phyloP scores from a whole-genome alignment of 257 asterid species.

The Marsdenia floribunda region DNA sequence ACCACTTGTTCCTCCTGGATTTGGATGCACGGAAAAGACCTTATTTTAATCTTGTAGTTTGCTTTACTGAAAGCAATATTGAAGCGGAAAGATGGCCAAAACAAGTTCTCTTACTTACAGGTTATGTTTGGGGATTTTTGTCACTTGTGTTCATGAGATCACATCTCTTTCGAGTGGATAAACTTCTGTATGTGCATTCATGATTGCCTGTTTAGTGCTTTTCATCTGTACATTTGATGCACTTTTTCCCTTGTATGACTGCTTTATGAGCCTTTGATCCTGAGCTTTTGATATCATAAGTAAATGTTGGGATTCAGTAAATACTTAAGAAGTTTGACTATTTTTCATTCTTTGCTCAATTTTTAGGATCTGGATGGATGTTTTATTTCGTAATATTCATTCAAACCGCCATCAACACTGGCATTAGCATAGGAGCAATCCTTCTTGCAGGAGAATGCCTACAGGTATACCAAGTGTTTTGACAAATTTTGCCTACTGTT shows the following conservation, averaged over 20 bases:
- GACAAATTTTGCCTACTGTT: neutral
- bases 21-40: neutral
- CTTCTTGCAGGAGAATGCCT: constrained; percentile 89
- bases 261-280: neutral
- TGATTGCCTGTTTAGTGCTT: neutral
- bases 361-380: constrained; percentile 89
- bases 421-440: constrained; percentile 80
- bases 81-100: neutral
- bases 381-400: constrained; percentile 79
- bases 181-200: neutral
- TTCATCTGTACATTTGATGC: neutral
- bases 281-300: neutral
- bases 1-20: neutral
- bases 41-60: neutral
- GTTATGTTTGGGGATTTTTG: neutral
- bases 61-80: neutral
- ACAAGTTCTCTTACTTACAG: neutral
- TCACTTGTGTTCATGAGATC: neutral
- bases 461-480: constrained; percentile 50
- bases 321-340: neutral
- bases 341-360: neutral
- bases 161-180: neutral
- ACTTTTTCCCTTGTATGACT: neutral
- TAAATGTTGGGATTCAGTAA: neutral
- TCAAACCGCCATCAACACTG: constrained; percentile 85